Evolutionary conservation across 345 rosid species (phyloP), one percentile per base, ranked within the genome.

Genomic region (Leavenworthia alabamica): DNA sequence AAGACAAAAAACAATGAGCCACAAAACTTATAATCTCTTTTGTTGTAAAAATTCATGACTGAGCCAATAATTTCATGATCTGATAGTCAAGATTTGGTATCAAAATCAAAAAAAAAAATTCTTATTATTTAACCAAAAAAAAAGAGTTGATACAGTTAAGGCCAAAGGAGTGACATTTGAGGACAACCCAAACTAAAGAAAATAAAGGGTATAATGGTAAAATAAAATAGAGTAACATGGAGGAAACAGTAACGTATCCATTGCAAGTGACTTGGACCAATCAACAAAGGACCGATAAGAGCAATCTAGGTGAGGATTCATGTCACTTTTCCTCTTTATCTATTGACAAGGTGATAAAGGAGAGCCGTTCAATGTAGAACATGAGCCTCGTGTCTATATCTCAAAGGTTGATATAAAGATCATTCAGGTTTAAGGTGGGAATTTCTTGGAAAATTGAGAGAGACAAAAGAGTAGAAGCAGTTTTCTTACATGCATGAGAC

Each of bases 321-420:
- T 49, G 72, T 65, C 42, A 39, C 9, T 48, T 57, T 67, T 49
- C 27, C 52, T 67, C 72, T 67, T 67, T 40, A 58, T 48, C 64
- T 58, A 2, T 22, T 7, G n/a, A 27, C 12, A 40, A 67, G 49
- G 14, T 20, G 33, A 19, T 27, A 41, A 66, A 47, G 14, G 52
- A 59, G 33, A 58, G 29, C 61, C 73, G 73, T 60, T 43, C 8
- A 61, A 68, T 68, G 40, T 51, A 50, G 32, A 52, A 20, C 2
- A 52, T 4, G 48, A 60, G 29, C n/a, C 13, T 52, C 61, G 61
- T 68, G 72, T 58, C 26, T 8, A 41, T 44, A 67, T 58, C 52
- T 40, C 28, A 3, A 36, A 31, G 14, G 10, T 67, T 16, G 36
- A 60, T 59, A 42, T 41, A 49, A 37, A 49, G 36, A 67, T 67